Base-by-base conservation (phyloP, 371 early-diverging fungal genomes). In the Rhizomucor miehei region DNA sequence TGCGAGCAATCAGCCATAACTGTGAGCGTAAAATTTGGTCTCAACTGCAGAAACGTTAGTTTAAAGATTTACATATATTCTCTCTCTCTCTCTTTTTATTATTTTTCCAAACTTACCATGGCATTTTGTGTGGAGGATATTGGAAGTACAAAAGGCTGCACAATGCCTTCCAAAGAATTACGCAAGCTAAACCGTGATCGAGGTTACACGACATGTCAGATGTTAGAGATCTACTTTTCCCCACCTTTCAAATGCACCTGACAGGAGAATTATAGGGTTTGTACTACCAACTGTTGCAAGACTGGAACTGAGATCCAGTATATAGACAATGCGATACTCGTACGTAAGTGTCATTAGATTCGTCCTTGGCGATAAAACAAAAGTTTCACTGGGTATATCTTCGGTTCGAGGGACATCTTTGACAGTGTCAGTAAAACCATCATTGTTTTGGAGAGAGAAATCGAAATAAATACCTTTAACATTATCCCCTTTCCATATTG, bases 1-100 rank as follows among this genome's bases (percentile, higher is more conserved):
- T 84, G 81, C 23, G 84, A 73, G 58, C 85, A 86, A 47, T 91
- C 91, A 0, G 89, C 91, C 48, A 91, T 78, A 44, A 91, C 87
- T 1, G 89, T 89, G 11, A 90, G 65, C 44, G 86, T 79, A 14
- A 93, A 66, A 23, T 77, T 29, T 3, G 77, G 74, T 48, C 63
- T 71, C 20, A 76, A 44, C 71, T 75, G 44, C 3, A 41, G 1
- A 34, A 13, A 47, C 9, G 6, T 48, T 35, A 45, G 13, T 29
- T 37, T 38, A 19, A 38, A 35, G 9, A 24, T 11, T 17, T 19
- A 25, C 10, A n/a, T n/a, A n/a, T n/a, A n/a, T n/a, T n/a, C n/a
- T n/a, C n/a, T n/a, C n/a, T n/a, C n/a, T n/a, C n/a, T n/a, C n/a
- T n/a, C 16, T 41, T 9, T 19, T 21, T 20, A 35, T 17, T 14